A percentile compares a stretch with the other conserved stretches of the same genome.
These are phyloP conservation scores for Mrakia blollopis DNA, from an alignment of 768 basidiomycete species.

Conservation along the genomic window DNA sequence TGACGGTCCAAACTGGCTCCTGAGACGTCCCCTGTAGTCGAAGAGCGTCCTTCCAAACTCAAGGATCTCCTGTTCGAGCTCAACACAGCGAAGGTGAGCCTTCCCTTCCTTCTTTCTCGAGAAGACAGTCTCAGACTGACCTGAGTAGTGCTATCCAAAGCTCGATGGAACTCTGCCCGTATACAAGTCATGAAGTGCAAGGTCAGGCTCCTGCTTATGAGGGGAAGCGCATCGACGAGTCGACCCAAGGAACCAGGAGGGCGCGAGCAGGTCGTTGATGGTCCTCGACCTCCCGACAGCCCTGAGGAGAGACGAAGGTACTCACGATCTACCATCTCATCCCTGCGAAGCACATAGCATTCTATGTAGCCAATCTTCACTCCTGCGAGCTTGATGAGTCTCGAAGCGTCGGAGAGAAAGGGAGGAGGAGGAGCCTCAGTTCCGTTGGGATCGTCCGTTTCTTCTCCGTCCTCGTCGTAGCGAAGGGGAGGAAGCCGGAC, in stretches of 20 bases:
- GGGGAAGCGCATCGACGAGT: neutral
- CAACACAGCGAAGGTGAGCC: neutral
- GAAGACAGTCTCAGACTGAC: neutral
- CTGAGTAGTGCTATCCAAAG: neutral
- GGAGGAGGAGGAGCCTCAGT: neutral
- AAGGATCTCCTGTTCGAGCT: conserved; percentile 1
- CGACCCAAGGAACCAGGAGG: too few relatives aligned
- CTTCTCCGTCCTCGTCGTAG: neutral
- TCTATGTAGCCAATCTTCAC: neutral
- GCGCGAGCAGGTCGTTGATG: too few relatives aligned
- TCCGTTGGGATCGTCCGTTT: neutral
- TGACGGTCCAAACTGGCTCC: neutral
- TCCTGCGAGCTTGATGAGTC: neutral
- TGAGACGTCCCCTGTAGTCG: conserved; percentile 1
- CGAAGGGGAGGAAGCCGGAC: neutral
- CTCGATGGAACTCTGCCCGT: neutral
- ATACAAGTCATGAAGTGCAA: too few relatives aligned
- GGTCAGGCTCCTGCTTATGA: neutral
- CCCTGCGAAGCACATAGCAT: neutral
- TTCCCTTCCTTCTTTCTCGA: too few relatives aligned
- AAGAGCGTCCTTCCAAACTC: conserved; percentile 4
- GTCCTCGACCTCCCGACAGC: neutral
- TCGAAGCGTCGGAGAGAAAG: neutral
- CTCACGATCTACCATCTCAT: conserved; percentile 1
- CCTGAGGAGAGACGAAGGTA: neutral